Conservation (phyloP, 2,329 filamentous ascomycete species). For the Fusarium citri region DNA sequence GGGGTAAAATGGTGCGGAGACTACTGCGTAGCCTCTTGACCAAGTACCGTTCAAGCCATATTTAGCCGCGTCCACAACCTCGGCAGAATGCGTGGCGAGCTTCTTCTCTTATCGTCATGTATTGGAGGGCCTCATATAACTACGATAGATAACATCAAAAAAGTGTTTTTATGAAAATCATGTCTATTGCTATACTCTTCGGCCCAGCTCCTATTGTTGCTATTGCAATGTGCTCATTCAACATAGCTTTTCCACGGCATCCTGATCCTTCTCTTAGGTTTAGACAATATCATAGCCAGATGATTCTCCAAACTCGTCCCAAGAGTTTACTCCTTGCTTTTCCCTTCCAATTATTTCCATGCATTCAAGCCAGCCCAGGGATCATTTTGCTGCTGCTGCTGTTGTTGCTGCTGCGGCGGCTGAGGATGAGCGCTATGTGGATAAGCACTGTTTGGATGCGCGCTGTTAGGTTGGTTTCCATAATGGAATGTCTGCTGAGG, state of each 20-base stretch:
- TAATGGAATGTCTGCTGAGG: slow-evolving; percentile 73
- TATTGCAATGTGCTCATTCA: neutral
- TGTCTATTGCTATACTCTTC: slow-evolving; percentile 28
- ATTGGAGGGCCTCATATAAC: neutral
- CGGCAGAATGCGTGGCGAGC: slow-evolving; percentile 36
- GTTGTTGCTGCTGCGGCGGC: slow-evolving; percentile 37
- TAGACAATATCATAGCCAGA: neutral
- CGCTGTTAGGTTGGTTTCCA: slow-evolving; percentile 48
- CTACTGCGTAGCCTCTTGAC: neutral
- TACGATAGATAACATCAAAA: slow-evolving; percentile 2
- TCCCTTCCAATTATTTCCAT: slow-evolving; percentile 57
- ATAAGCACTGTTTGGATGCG: slow-evolving; percentile 46
- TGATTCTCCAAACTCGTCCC: neutral
- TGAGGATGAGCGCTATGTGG: slow-evolving; percentile 50
- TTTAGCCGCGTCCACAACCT: slow-evolving; percentile 20
- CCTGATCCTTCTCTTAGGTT: slow-evolving; percentile 6
- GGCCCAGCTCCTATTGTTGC: slow-evolving; percentile 3
- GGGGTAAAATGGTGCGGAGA: slow-evolving; percentile 45
- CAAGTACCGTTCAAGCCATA: neutral
- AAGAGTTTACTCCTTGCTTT: neutral
- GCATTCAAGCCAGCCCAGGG: slow-evolving; percentile 65
- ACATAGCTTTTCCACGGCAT: slow-evolving; percentile 4
- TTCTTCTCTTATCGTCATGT: neutral
- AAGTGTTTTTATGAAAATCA: slow-evolving; percentile 12
- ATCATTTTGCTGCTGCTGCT: slow-evolving; percentile 59